Evolutionary conservation across 75 land plant genomes (phyloP).

Genomic region (Pseudotsuga menziesii): DNA sequence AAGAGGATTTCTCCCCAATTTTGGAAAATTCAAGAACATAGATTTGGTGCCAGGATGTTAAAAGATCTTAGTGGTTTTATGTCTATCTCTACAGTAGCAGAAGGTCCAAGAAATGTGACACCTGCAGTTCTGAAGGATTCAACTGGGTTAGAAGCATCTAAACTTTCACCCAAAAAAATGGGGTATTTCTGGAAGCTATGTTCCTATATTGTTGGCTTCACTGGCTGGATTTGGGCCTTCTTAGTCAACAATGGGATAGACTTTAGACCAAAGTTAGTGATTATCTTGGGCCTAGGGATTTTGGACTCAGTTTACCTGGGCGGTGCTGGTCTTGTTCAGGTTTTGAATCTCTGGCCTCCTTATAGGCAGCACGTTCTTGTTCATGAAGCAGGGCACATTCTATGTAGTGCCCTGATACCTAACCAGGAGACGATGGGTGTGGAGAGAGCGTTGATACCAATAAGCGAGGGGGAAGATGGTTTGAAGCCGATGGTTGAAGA

Average conservation of each 20-base stretch:
- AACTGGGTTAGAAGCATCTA: conserved; percentile 80
- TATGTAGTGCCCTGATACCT: too few species aligned
- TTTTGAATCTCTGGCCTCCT: conserved; percentile 83
- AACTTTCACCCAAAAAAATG: conserved; percentile 90
- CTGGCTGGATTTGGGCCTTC: conserved; percentile 53
- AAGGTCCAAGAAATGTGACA: conserved; percentile 74
- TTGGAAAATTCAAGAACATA: conserved; percentile 68
- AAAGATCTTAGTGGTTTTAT: neutral
- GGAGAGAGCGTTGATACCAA: too few species aligned
- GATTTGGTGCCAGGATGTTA: neutral
- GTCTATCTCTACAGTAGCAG: conserved; percentile 41
- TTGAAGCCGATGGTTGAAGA: too few species aligned
- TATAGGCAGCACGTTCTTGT: conserved; percentile 74
- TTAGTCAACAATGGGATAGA: conserved; percentile 73
- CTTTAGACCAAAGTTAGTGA: conserved; percentile 54
- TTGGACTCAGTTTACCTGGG: conserved; percentile 80
- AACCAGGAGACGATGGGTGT: too few species aligned
- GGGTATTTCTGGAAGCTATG: conserved; percentile 70
- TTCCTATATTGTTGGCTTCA: conserved; percentile 37
- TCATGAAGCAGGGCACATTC: conserved; percentile 96
- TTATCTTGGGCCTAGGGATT: conserved; percentile 48
- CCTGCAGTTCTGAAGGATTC: conserved; percentile 60
- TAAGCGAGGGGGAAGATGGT: too few species aligned
- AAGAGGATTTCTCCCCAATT: conserved; percentile 63
- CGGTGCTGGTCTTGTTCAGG: conserved; percentile 73